Conservation (phyloP, 2,329 filamentous ascomycete species). For the Zopfia rhizophila region DNA sequence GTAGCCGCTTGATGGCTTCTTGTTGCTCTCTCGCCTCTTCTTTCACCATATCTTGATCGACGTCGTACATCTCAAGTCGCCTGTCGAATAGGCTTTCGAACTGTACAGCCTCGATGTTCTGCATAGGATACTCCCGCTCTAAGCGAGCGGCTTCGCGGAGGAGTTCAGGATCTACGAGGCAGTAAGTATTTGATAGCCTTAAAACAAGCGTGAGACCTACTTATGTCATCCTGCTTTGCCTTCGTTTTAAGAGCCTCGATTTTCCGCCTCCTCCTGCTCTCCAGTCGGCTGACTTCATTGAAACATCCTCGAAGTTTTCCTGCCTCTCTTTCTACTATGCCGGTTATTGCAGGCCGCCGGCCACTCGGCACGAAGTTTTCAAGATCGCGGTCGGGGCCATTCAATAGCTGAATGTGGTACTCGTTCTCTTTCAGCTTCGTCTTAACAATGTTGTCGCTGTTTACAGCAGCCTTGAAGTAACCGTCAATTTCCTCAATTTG, state of each 20-base stretch:
- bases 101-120: constrained; percentile 84
- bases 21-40: constrained; percentile 82
- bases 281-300: constrained; percentile 85
- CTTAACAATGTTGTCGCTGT: constrained; percentile 75
- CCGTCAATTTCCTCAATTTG: constrained; percentile 83
- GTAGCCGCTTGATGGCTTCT: constrained; percentile 73
- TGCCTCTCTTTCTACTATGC: constrained; percentile 81
- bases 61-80: constrained; percentile 82
- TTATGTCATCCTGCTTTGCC: constrained; percentile 87
- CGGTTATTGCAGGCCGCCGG: constrained; percentile 79
- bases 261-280: constrained; percentile 81
- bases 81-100: constrained; percentile 93
- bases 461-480: constrained; percentile 79
- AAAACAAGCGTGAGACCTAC: constrained; percentile 50
- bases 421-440: constrained; percentile 83
- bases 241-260: constrained; percentile 83
- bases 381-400: constrained; percentile 80
- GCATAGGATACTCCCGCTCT: constrained; percentile 86
- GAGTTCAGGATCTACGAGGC: constrained; percentile 72
- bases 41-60: constrained; percentile 75
- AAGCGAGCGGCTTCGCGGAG: constrained; percentile 84
- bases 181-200: constrained; percentile 34
- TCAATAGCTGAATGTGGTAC: constrained; percentile 77
- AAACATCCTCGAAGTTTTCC: constrained; percentile 80
- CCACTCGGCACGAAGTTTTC: constrained; percentile 92